These are phyloP conservation scores for Artemisia annua DNA, from an alignment of 129 eudicot genomes.

Conservation along the genomic window DNA sequence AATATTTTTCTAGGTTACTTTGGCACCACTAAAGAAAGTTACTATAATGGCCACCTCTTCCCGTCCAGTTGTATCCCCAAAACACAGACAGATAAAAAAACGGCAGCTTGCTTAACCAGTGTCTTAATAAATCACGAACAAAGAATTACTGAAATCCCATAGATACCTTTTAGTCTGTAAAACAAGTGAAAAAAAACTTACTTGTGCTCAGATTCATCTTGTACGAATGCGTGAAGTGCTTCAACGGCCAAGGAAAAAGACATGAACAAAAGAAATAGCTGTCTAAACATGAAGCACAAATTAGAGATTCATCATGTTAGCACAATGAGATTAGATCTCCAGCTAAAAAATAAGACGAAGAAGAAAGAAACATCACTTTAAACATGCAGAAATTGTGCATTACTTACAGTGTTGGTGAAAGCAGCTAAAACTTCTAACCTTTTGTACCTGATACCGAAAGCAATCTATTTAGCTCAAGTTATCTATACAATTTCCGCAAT, in stretches of 20 bases:
- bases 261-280: slow-evolving; percentile 97
- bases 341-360: slow-evolving; percentile 8
- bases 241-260: slow-evolving; percentile 96
- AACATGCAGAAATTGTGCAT: slow-evolving; percentile 21
- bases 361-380: not conserved
- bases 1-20: too few species aligned
- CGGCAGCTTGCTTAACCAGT: not conserved
- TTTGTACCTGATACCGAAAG: slow-evolving; percentile 60
- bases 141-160: not conserved
- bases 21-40: too few species aligned
- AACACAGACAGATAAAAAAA: too few species aligned
- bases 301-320: slow-evolving; percentile 37
- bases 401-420: slow-evolving; percentile 97
- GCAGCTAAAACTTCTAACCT: slow-evolving; percentile 93
- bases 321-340: slow-evolving; percentile 24
- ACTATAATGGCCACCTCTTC: too few species aligned
- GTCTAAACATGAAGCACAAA: slow-evolving; percentile 78
- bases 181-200: slow-evolving; percentile 38
- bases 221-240: slow-evolving; percentile 97
- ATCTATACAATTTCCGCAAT: not conserved
- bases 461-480: slow-evolving; percentile 15
- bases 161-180: not conserved
- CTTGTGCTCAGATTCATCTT: slow-evolving; percentile 99
- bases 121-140: not conserved
- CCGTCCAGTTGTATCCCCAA: too few species aligned